Evolutionary conservation across 2,329 filamentous ascomycete species (phyloP), one percentile per base, ranked within the genome.

Genomic region (Botrytis byssoidea): DNA sequence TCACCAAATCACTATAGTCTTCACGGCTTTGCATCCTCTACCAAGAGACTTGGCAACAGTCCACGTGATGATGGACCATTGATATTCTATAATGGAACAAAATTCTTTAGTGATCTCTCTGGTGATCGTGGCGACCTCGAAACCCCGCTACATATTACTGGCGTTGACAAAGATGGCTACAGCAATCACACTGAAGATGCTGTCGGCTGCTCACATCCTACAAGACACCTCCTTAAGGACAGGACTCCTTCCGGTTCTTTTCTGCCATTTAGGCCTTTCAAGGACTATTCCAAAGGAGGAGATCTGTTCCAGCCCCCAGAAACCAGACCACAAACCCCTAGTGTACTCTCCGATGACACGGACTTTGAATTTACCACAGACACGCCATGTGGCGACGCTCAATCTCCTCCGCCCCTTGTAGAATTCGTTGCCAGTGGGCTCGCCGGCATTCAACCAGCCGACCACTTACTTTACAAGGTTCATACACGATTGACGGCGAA

Each of bases 61-160:
- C 86, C 59, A 20, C 68, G 85, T 0, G 86, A 89, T 20, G 89
- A 92, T 74, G 93, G 93, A 14, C 90, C 92, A 1, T 92, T 97
- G 77, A 94, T 95, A 29, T 97, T 95, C 79, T 97, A 95, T 81
- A 93, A 88, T 74, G 92, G 92, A 40, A 91, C 92, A 1, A 89
- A 88, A 0, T 97, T 96, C 81, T 96, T 90, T 81, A 94, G 91
- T 1, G 94, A 97, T 80, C 83, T 96, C 5, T 93, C 91, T 25
- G 91, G 91, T 2, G 91, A 94, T 77, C 84, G 84, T 18, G 86
- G 85, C 2, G 85, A 86, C 35, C 75, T 82, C 1, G 86, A 85
- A 0, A 85, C 85, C 1, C 80, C 85, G 3, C 86, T 87, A 1
- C 84, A 87, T 74, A 82, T 87, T 81, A 83, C 84, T 6, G 85